Evolutionary conservation across 1,284 basidiomycete species (phyloP).

Genomic region (Porodaedalea pini): DNA sequence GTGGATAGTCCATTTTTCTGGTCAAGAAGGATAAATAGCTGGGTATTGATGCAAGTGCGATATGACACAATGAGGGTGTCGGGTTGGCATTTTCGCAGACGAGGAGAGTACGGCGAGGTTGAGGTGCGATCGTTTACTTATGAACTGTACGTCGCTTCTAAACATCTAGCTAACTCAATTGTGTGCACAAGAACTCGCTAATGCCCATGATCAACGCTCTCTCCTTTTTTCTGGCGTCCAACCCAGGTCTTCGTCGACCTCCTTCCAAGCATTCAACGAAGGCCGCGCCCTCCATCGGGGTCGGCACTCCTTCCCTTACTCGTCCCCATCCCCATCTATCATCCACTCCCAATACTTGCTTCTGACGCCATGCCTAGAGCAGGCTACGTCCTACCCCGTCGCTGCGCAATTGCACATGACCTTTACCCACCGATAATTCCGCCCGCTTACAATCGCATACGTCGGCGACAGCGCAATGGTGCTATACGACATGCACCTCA

Average conservation of each 20-base stretch:
- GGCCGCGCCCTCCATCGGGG: conserved; percentile 50
- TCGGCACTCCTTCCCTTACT: too few species aligned
- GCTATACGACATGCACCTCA: conserved; percentile 95
- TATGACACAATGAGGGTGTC: conserved; percentile 87
- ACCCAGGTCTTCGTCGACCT: conserved; percentile 95
- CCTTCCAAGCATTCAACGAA: conserved; percentile 86
- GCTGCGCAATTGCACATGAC: conserved; percentile 21
- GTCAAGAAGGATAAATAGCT: conserved; percentile 91
- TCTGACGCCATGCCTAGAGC: neutral
- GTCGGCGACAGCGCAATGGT: conserved; percentile 97
- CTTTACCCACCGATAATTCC: too few species aligned
- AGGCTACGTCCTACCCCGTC: too few species aligned
- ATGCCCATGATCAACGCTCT: conserved; percentile 96
- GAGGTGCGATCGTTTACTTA: conserved; percentile 55
- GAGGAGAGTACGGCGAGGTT: conserved; percentile 87
- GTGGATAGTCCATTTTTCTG: conserved; percentile 90
- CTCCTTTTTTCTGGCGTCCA: conserved; percentile 93
- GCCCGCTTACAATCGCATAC: conserved; percentile 83
- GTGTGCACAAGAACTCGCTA: conserved; percentile 69
- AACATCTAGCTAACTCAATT: neutral
- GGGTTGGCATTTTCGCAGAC: conserved; percentile 93
- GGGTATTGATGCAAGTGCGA: conserved; percentile 89
- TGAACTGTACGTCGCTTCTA: neutral
- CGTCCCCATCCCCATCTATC: neutral
- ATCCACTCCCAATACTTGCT: too few species aligned